Percentiles rank a stretch among this genome's conserved stretches.
phyloP scores from a whole-genome alignment of 306 rosid species.

The Psophocarpus tetragonolobus region DNA sequence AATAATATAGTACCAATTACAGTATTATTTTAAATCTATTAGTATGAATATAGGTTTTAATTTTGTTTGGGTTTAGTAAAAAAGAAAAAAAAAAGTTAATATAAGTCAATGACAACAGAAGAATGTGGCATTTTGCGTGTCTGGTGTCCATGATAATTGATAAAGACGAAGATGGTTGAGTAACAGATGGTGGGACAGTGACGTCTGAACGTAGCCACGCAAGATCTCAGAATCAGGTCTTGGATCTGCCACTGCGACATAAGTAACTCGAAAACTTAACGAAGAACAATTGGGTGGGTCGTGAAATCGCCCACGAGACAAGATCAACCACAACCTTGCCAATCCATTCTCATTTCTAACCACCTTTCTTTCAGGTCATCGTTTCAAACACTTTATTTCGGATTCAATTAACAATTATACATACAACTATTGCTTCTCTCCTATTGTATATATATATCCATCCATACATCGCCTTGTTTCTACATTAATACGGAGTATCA shows the following conservation, averaged over 20 bases:
- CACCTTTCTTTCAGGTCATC: constrained; percentile 27
- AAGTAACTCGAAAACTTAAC: neutral
- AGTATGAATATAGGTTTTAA: too few relatives aligned
- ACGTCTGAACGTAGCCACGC: constrained; percentile 33
- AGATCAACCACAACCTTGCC: neutral
- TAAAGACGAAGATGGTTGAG: neutral
- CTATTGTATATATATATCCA: neutral
- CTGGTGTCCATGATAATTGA: too few relatives aligned
- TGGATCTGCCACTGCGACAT: neutral
- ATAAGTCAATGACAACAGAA: neutral
- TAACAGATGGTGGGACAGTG: neutral
- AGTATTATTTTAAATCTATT: too few relatives aligned
- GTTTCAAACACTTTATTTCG: neutral
- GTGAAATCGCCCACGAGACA: neutral
- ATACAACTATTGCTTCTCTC: neutral
- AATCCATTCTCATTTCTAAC: too few relatives aligned
- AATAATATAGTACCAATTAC: too few relatives aligned
- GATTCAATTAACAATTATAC: neutral
- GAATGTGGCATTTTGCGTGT: neutral
- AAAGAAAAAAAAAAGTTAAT: too few relatives aligned
- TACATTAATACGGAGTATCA: neutral
- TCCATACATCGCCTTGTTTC: neutral
- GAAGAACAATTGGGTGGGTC: neutral
- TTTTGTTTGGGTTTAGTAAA: too few relatives aligned
- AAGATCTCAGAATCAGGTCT: neutral